Percentiles rank a stretch among this genome's conserved stretches.
Conservation (phyloP, 1,284 basidiomycete genomes). For the Puccinia horiana region DNA sequence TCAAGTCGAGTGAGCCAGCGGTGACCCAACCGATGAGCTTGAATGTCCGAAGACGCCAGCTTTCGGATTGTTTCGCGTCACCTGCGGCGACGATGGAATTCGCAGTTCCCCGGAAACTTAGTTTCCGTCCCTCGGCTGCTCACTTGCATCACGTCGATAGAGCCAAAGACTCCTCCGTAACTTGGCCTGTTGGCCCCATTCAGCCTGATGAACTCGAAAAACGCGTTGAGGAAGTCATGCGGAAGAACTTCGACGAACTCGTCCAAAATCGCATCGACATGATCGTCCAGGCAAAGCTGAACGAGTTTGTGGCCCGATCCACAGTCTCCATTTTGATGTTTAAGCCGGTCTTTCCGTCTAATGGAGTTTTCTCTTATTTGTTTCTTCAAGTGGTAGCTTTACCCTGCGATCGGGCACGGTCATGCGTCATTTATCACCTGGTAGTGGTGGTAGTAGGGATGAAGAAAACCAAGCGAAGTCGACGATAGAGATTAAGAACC, state of each 20-base stretch:
- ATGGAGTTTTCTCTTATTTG: neutral
- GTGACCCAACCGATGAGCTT: neutral
- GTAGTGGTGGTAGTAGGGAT: neutral
- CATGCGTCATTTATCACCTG: too few relatives aligned
- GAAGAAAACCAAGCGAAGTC: neutral
- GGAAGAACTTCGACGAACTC: conserved; percentile 2
- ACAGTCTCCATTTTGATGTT: neutral
- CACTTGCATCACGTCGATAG: neutral
- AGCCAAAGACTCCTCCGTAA: neutral
- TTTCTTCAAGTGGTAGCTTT: neutral
- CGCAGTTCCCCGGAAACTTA: neutral
- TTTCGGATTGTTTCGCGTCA: neutral
- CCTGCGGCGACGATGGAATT: neutral
- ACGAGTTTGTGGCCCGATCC: neutral
- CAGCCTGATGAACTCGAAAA: neutral
- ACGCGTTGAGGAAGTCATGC: conserved; percentile 16
- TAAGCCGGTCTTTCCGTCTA: neutral
- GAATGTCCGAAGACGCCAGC: neutral
- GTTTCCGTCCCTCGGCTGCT: neutral
- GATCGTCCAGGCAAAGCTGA: conserved; percentile 29
- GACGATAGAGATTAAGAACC: neutral
- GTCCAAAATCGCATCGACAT: conserved; percentile 32
- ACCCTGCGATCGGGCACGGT: neutral
- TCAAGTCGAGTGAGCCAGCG: neutral
- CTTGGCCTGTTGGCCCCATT: neutral